A percentile compares a stretch with the other conserved stretches of the same genome.
Conservation (phyloP, 2,329 filamentous ascomycete genomes). For the Metarhizium rileyi region DNA sequence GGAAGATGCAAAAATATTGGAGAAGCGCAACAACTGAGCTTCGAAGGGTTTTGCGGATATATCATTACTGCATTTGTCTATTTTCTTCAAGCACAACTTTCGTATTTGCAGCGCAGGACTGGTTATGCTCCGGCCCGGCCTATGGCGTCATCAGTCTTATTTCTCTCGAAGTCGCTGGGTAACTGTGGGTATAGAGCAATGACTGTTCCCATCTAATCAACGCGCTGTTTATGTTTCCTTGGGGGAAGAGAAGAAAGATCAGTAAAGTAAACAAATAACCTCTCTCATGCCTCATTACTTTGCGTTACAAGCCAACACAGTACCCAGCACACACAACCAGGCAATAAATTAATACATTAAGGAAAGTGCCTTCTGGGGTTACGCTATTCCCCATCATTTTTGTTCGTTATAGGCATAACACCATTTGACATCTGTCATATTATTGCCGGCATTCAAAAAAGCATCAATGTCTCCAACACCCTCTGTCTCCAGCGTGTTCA, state of each 20-base stretch:
- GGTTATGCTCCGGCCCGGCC: too few species aligned
- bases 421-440: slow-evolving; percentile 22
- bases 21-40: neutral
- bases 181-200: neutral
- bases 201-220: neutral
- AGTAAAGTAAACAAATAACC: too few species aligned
- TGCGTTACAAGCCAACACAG: neutral
- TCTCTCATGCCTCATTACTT: too few species aligned
- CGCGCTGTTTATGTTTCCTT: neutral
- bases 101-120: neutral
- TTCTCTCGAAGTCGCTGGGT: neutral
- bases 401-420: slow-evolving; percentile 13
- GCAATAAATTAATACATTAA: neutral
- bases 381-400: neutral
- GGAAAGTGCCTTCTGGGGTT: neutral
- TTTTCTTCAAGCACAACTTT: neutral
- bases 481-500: slow-evolving; percentile 67
- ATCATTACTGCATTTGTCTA: neutral
- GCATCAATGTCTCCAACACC: slow-evolving; percentile 53
- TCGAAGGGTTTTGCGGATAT: neutral
- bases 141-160: too few species aligned
- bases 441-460: slow-evolving; percentile 37
- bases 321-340: neutral
- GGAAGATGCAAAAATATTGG: neutral
- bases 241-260: too few species aligned